Conservation (phyloP, 371 early-diverging fungal species). For the Haplosporangium sp. region DNA sequence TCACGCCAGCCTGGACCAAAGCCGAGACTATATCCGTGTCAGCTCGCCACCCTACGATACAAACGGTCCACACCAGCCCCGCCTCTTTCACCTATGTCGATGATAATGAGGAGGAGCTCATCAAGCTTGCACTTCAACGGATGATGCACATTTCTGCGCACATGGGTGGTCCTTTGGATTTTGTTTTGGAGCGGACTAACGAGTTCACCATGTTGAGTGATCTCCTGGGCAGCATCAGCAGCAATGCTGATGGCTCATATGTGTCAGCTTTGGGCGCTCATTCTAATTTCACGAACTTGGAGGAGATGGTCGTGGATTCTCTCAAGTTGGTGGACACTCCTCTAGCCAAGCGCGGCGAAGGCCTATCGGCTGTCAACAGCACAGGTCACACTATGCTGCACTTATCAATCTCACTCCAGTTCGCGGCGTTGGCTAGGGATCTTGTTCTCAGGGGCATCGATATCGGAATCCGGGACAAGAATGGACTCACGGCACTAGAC, state of each 20-base stretch:
- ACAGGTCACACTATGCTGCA: conserved; percentile 54
- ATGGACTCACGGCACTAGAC: conserved; percentile 39
- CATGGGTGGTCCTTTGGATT: conserved; percentile 37
- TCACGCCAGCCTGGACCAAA: conserved; percentile 32
- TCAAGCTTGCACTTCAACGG: conserved; percentile 46
- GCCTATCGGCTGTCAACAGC: conserved; percentile 26
- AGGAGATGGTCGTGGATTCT: conserved; percentile 39
- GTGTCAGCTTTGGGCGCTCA: background rate
- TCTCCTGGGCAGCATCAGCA: conserved; percentile 8
- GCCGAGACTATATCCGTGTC: conserved; percentile 38
- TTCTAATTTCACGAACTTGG: conserved; percentile 17
- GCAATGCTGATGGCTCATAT: background rate
- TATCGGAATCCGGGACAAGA: conserved; percentile 26
- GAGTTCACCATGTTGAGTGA: conserved; percentile 43
- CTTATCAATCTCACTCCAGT: conserved; percentile 28
- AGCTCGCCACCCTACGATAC: conserved; percentile 8
- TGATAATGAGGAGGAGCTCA: conserved; percentile 45
- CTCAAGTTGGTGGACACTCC: conserved; percentile 31
- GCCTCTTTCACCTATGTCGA: conserved; percentile 44
- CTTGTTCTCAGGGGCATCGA: conserved; percentile 31
- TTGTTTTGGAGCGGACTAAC: conserved; percentile 29
- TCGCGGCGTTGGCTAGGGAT: conserved; percentile 21
- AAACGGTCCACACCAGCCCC: conserved; percentile 9
- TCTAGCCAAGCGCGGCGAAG: conserved; percentile 15
- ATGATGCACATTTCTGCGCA: conserved; percentile 42